Base-by-base conservation (phyloP, 345 rosid genomes). In the Punica granatum region DNA sequence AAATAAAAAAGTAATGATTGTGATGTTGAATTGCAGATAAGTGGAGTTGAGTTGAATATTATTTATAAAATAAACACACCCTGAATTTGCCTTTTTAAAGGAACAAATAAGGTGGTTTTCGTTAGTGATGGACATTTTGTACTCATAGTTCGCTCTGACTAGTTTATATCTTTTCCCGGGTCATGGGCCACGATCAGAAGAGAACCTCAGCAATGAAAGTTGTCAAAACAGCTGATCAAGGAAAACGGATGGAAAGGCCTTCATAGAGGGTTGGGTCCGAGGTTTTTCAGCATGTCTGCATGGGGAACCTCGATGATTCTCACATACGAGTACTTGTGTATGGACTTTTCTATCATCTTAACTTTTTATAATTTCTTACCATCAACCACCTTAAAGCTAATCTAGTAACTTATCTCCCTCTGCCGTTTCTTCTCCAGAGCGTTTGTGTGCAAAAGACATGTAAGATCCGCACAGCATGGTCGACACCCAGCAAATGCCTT, bases 271-370 rank as follows among this genome's bases (percentile, higher is more conserved):
- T 71, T 90, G 68, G 98, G 98, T 48, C 98, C 99, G 25, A 84
- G 99, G 78, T 88, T 95, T 77, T 81, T 95, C 85, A 90, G 96
- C 83, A 95, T 86, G 92, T 95, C 99, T 19, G 93, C 98, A 66
- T 89, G 99, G 99, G 99, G 98, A 84, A 92, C 99, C 69, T 82
- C 99, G 1, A 90, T 95, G 99, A 95, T 95, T 69, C 69, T 91
- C 76, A 78, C 98, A 65, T 95, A 95, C 60, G 99, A 95, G 76
- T 95, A 95, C 80, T 79, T 95, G 78, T 92, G 99, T 95, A 90
- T 72, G 96, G 36, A 35, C 67, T 34, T 60, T 71, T 60, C 34
- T 67, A 37, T 64, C n/a, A 54, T 49, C 23, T 16, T 12, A 49
- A 35, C 36, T 19, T 9, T 37, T 51, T 25, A n/a, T 35, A 25